These are phyloP conservation scores for Juncus effusus DNA, from an alignment of 176 grass and related monocot genomes.

Conservation along the genomic window DNA sequence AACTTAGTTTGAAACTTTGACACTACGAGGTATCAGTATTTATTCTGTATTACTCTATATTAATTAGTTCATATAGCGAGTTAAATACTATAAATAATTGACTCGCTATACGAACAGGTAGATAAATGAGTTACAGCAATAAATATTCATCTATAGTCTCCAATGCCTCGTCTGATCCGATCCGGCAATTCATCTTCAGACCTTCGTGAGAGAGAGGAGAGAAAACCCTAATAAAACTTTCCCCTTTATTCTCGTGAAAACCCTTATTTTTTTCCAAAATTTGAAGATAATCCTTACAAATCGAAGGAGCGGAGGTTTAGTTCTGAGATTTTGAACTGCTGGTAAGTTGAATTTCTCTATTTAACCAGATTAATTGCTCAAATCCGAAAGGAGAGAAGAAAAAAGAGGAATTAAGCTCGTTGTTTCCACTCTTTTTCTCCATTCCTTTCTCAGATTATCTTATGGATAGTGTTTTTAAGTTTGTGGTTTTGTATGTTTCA, in stretches of 20 bases:
- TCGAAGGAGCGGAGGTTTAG: neutral
- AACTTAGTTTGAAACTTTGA: too few species aligned
- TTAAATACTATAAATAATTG: neutral
- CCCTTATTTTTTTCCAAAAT: conserved; percentile 10
- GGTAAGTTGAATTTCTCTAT: neutral
- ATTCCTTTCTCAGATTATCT: too few species aligned
- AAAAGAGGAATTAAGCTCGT: too few species aligned
- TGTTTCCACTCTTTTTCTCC: too few species aligned
- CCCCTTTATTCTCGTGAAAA: conserved; percentile 13
- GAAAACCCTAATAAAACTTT: conserved; percentile 26
- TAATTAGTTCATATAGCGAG: neutral
- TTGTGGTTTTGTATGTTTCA: too few species aligned
- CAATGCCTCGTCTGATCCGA: conserved; percentile 10
- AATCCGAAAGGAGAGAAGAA: conserved; percentile 1
- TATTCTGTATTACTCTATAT: too few species aligned
- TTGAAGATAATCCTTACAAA: conserved; percentile 5
- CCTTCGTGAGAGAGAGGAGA: conserved; percentile 5
- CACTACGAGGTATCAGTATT: too few species aligned
- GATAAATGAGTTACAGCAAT: too few species aligned
- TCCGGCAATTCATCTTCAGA: conserved; percentile 13
- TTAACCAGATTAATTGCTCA: neutral
- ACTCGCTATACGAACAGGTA: neutral
- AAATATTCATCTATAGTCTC: neutral
- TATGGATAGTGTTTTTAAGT: too few species aligned
- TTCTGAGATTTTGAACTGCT: neutral